phyloP scores from a whole-genome alignment of 2,329 filamentous ascomycete genomes.

The Chaetomium sp. region DNA sequence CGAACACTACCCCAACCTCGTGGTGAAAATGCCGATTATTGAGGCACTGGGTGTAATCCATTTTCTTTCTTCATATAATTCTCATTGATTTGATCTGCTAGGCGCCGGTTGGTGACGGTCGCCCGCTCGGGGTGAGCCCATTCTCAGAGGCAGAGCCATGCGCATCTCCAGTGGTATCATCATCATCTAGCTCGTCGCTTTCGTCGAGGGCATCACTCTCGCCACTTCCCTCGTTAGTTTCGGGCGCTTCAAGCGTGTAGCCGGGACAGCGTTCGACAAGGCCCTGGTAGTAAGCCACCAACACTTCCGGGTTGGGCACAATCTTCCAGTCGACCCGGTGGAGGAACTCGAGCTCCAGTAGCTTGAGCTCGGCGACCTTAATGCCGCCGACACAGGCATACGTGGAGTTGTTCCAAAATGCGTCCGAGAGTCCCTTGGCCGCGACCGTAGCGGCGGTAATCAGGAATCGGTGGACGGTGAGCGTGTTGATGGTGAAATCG shows the following conservation, averaged over 20 bases:
- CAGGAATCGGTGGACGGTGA: conserved; percentile 94
- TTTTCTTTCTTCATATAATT: not conserved
- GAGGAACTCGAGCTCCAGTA: conserved; percentile 89
- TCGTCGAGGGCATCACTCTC: conserved; percentile 22
- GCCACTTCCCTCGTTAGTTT: conserved; percentile 25
- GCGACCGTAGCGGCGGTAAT: conserved; percentile 95
- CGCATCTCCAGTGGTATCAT: conserved; percentile 6
- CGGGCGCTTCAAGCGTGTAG: conserved; percentile 44
- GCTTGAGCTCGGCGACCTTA: conserved; percentile 78
- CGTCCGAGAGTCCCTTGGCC: conserved; percentile 90
- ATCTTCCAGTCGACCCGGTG: conserved; percentile 94
- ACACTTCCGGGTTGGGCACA: conserved; percentile 86
- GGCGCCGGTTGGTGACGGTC: not conserved
- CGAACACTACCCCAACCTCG: too few relatives aligned
- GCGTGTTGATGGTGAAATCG: conserved; percentile 90
- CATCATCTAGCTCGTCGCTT: conserved; percentile 28
- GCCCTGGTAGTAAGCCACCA: conserved; percentile 89
- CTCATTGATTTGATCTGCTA: not conserved
- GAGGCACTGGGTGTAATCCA: too few relatives aligned
- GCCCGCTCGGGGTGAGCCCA: not conserved
- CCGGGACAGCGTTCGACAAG: conserved; percentile 63
- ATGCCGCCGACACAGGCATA: conserved; percentile 94
- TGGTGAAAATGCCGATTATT: too few relatives aligned
- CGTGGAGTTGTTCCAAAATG: conserved; percentile 97
- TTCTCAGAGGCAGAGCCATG: not conserved